Evolutionary conservation across 1,139 yeast species (phyloP).

Genomic region (Eremothecium coryli): DNA sequence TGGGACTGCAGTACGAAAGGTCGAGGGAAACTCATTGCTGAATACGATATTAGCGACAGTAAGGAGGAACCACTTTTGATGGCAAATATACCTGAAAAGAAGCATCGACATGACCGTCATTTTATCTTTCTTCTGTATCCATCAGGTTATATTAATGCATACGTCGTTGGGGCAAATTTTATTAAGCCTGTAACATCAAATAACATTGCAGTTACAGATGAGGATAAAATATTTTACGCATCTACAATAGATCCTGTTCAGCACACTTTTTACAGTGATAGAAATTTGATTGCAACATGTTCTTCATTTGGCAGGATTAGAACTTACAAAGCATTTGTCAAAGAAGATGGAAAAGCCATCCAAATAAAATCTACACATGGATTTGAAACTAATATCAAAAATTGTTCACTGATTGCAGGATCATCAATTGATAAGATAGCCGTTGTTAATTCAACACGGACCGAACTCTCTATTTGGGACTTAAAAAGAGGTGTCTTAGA

Average conservation of each 20-base stretch:
- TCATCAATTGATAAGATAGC: conserved; percentile 72
- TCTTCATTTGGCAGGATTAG: conserved; percentile 47
- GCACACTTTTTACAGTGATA: conserved; percentile 33
- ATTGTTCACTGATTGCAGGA: conserved; percentile 53
- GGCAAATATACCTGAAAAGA: conserved; percentile 40
- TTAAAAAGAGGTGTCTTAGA: conserved; percentile 58
- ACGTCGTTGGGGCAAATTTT: conserved; percentile 21
- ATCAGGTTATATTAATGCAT: conserved; percentile 27
- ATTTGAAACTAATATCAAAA: conserved; percentile 47
- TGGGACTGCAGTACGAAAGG: conserved; percentile 48
- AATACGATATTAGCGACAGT: not conserved
- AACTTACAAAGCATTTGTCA: conserved; percentile 39
- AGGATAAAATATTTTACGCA: conserved; percentile 37
- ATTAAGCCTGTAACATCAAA: conserved; percentile 18
- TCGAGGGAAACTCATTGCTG: conserved; percentile 5
- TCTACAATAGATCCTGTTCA: conserved; percentile 65
- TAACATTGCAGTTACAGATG: conserved; percentile 13
- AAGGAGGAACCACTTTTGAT: conserved; percentile 33
- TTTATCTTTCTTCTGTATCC: conserved; percentile 39
- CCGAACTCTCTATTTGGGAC: conserved; percentile 67
- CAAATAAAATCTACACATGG: conserved; percentile 45
- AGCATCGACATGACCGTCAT: conserved; percentile 30
- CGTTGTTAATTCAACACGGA: conserved; percentile 46
- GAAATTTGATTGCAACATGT: conserved; percentile 49
- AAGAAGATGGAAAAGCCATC: conserved; percentile 22